phyloP scores from a whole-genome alignment of 257 asterid genomes.

The Penstemon eatonii region DNA sequence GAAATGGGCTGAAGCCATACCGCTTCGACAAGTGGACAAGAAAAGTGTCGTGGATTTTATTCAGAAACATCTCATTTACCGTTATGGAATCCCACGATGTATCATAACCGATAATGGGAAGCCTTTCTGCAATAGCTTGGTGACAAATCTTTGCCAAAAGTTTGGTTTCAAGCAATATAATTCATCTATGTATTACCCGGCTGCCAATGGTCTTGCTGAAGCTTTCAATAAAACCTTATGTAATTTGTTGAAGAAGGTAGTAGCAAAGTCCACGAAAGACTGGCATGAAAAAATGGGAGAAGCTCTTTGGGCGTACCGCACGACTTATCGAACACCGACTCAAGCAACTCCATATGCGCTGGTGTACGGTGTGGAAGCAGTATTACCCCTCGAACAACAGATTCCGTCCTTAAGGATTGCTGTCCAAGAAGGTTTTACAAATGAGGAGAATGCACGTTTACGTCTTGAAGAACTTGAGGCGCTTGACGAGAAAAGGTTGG shows the following conservation, averaged over 20 bases:
- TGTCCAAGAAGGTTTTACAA: background rate
- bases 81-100: too few species aligned
- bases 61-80: too few species aligned
- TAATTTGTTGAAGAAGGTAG: too few species aligned
- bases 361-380: background rate
- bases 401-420: background rate
- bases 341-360: background rate
- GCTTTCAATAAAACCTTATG: too few species aligned
- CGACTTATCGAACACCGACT: background rate
- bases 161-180: background rate
- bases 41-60: background rate
- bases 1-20: background rate
- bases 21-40: background rate
- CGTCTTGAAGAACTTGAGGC: background rate
- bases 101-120: background rate
- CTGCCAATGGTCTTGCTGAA: background rate
- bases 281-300: too few species aligned
- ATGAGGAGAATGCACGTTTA: background rate
- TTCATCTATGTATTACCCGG: background rate
- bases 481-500: background rate
- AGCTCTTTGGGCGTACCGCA: background rate
- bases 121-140: background rate
- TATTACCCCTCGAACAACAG: background rate
- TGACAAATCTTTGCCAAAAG: background rate
- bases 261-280: too few species aligned